Evolutionary conservation across 2,329 filamentous ascomycete species (phyloP).

Genomic region (Paramyrothecium sp.): DNA sequence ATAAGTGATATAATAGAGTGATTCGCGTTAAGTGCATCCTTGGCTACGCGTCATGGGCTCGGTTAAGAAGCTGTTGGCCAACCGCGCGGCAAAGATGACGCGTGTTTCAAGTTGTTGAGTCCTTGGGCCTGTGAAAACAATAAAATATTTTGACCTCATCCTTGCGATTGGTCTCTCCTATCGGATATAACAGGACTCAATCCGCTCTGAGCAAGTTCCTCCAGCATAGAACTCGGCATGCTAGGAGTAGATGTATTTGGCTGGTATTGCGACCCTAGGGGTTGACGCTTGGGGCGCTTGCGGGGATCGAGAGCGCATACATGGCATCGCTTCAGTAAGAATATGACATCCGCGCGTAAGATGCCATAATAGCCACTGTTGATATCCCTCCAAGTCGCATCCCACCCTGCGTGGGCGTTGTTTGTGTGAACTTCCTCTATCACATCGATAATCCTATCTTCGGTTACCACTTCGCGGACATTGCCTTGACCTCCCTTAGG

Average conservation of each 20-base stretch:
- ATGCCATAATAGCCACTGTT: conserved; percentile 10
- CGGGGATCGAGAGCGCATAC: conserved; percentile 4
- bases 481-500: neutral
- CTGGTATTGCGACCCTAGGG: neutral
- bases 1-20: too few relatives aligned
- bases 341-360: conserved; percentile 12
- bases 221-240: neutral
- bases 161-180: neutral
- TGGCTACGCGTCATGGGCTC: too few relatives aligned
- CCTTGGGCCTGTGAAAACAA: neutral
- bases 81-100: neutral
- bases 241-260: neutral
- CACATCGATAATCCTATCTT: conserved; percentile 7
- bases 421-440: conserved; percentile 7
- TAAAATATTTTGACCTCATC: neutral
- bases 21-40: too few relatives aligned
- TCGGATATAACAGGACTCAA: neutral
- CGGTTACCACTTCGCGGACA: conserved; percentile 5
- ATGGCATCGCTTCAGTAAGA: conserved; percentile 8
- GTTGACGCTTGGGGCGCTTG: neutral
- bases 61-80: neutral
- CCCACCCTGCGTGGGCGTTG: conserved; percentile 11
- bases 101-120: neutral
- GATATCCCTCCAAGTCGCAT: conserved; percentile 11
- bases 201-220: neutral